phyloP scores from a whole-genome alignment of 148 eudicot species.

The Rhododendron ovatum region DNA sequence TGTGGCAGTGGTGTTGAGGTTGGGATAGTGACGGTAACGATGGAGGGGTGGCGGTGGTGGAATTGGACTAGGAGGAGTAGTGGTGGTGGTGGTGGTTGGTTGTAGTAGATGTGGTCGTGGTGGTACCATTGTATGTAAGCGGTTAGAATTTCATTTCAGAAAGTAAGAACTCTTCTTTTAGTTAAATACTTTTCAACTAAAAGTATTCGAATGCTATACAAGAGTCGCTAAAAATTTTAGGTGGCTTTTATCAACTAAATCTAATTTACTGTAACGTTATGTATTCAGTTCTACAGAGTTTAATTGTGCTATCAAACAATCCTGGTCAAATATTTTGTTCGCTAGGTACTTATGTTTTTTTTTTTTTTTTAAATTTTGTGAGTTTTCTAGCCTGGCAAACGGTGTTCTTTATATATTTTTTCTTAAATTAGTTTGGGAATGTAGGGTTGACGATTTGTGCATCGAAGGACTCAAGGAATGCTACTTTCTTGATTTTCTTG shows the following conservation, averaged over 20 bases:
- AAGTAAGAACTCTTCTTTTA: not conserved
- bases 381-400: not conserved
- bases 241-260: not conserved
- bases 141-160: not conserved
- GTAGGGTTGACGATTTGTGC: constrained; percentile 68
- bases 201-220: not conserved
- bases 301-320: not conserved
- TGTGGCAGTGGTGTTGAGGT: not conserved
- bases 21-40: not conserved
- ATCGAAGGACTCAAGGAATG: constrained; percentile 64
- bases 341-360: not conserved
- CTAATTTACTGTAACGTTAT: not conserved
- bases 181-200: not conserved
- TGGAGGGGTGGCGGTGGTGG: not conserved
- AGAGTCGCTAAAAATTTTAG: not conserved
- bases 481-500: constrained; percentile 82
- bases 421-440: not conserved
- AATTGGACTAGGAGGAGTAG: not conserved
- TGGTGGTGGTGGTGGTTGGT: not conserved
- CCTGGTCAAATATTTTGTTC: not conserved
- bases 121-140: not conserved
- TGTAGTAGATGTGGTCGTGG: not conserved
- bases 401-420: not conserved
- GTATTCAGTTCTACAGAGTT: not conserved
- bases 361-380: not conserved